Conservation (phyloP, 164 flowering plant species). For the Tetrastigma voinierianum region DNA sequence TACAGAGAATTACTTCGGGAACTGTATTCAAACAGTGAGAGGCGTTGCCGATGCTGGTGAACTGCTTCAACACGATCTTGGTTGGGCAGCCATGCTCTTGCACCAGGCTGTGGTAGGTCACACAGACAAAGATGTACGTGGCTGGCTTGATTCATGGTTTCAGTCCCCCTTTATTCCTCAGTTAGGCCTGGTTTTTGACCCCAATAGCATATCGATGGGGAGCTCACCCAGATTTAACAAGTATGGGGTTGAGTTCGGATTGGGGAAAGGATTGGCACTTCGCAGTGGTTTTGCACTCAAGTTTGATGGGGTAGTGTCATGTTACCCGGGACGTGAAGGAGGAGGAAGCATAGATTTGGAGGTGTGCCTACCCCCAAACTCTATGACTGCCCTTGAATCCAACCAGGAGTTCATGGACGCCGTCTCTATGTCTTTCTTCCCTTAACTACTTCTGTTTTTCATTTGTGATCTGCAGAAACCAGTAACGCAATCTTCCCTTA, state of each 20-base stretch:
- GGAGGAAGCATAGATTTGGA: conserved; percentile 56
- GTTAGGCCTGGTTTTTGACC: conserved; percentile 18
- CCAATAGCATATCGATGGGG: conserved; percentile 36
- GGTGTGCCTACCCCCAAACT: conserved; percentile 31
- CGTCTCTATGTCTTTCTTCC: conserved; percentile 7
- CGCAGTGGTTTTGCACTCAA: conserved; percentile 48
- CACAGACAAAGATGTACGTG: conserved; percentile 18
- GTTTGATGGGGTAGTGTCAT: conserved; percentile 44
- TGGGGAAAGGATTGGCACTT: conserved; percentile 49
- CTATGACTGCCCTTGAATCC: conserved; percentile 40
- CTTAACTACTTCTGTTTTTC: neutral
- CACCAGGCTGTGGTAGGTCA: conserved; percentile 33
- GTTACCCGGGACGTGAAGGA: conserved; percentile 47
- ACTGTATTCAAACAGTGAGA: conserved; percentile 23
- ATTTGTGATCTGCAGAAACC: neutral
- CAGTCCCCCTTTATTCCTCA: conserved; percentile 24
- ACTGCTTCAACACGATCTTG: conserved; percentile 27
- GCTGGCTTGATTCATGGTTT: conserved; percentile 18
- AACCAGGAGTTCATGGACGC: conserved; percentile 43
- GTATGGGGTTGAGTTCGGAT: conserved; percentile 50
- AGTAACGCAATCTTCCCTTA: neutral
- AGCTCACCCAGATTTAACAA: conserved; percentile 50
- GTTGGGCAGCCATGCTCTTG: conserved; percentile 44
- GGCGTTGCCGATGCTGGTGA: conserved; percentile 32
- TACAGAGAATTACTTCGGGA: conserved; percentile 43